Percentiles rank a stretch among this genome's conserved stretches.
Conservation (phyloP, 225 moss, liverwort and hornwort species). For the Climacium dendroides region DNA sequence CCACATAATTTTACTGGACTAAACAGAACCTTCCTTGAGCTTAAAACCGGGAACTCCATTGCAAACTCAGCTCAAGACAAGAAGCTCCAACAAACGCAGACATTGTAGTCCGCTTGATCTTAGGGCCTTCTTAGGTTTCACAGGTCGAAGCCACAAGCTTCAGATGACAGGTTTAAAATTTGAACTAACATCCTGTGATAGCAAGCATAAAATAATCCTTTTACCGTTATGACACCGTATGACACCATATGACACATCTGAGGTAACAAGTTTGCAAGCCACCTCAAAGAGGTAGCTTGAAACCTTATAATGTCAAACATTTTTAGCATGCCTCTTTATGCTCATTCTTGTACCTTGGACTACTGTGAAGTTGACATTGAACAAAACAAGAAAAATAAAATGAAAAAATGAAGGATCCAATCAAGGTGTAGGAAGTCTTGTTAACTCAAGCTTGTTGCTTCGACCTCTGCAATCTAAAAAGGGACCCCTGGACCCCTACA, state of each 20-base stretch:
- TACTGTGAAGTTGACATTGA: not conserved
- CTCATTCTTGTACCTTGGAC: not conserved
- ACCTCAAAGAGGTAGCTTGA: not conserved
- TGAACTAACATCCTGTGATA: not conserved
- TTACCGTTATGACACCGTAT: not conserved
- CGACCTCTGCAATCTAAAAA: not conserved
- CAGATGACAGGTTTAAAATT: not conserved
- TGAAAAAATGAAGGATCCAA: not conserved
- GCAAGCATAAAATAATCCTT: not conserved
- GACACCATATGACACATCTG: not conserved
- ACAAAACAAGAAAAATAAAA: not conserved
- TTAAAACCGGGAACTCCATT: not conserved
- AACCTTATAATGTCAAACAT: not conserved
- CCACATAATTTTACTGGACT: not conserved
- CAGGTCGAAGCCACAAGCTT: not conserved
- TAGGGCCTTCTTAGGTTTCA: not conserved
- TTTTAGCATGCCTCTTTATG: not conserved
- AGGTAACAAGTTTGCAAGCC: not conserved
- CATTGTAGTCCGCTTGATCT: not conserved
- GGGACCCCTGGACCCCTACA: not conserved
- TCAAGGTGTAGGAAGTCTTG: not conserved
- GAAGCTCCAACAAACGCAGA: not conserved
- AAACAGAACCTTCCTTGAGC: not conserved
- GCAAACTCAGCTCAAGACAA: not conserved
- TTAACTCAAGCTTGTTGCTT: not conserved